phyloP scores from a whole-genome alignment of 345 rosid genomes.

The Aethionema arabicum region DNA sequence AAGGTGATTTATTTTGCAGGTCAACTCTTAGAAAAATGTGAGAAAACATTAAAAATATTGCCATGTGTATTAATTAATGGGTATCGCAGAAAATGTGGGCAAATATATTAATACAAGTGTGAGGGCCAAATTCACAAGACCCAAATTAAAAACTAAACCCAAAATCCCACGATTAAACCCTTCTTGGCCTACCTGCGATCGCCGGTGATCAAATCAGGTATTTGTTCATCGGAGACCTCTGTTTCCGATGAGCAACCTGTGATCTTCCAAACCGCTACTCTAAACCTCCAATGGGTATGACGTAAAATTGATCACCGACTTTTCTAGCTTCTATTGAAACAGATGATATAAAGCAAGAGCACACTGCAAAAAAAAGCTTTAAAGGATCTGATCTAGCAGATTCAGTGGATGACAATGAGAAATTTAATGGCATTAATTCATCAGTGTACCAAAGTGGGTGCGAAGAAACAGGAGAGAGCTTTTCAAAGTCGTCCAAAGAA shows the following conservation, averaged over 20 bases:
- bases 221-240: neutral
- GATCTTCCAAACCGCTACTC: conserved; percentile 10
- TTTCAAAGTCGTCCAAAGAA: conserved; percentile 51
- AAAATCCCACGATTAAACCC: too few species aligned
- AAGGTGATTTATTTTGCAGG: too few species aligned
- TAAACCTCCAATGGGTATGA: conserved; percentile 39
- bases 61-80: too few species aligned
- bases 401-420: conserved; percentile 29
- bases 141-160: too few species aligned
- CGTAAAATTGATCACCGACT: conserved; percentile 48
- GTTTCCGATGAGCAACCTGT: conserved; percentile 13
- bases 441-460: conserved; percentile 30
- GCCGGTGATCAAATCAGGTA: neutral
- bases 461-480: conserved; percentile 38
- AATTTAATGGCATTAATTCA: conserved; percentile 31
- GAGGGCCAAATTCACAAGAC: too few species aligned
- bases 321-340: conserved; percentile 46
- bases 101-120: too few species aligned
- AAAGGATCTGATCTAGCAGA: conserved; percentile 39
- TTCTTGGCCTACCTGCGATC: conserved; percentile 38
- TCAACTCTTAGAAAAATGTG: too few species aligned
- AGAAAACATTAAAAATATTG: too few species aligned
- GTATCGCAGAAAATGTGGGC: too few species aligned
- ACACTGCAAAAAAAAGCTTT: conserved; percentile 39
- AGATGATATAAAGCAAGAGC: too few species aligned